Conservation (phyloP, 768 basidiomycete genomes). For the Russula brevipes region DNA sequence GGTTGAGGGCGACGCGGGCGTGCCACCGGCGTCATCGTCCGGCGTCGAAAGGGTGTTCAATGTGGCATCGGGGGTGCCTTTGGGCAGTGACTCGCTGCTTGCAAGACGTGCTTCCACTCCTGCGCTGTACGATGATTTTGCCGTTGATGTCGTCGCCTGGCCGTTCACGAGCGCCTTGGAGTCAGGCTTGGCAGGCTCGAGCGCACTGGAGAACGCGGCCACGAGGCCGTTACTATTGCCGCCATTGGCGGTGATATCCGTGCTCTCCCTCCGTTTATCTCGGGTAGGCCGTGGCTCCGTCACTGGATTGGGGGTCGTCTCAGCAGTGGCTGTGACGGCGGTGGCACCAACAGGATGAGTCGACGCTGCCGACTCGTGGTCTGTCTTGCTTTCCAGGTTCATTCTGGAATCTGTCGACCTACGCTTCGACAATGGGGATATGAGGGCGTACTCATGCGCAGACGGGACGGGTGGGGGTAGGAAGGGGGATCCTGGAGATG, state of each 20-base stretch:
- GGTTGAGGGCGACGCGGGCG: slow-evolving; percentile 8
- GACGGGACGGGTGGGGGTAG: slow-evolving; percentile 62
- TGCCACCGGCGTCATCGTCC: neutral
- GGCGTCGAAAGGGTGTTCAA: neutral
- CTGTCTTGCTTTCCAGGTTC: slow-evolving; percentile 16
- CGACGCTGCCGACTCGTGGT: slow-evolving; percentile 14
- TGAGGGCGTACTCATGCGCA: slow-evolving; percentile 62
- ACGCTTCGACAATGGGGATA: slow-evolving; percentile 34
- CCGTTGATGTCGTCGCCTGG: neutral
- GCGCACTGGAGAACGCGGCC: neutral
- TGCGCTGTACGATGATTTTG: neutral
- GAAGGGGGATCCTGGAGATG: slow-evolving; percentile 63
- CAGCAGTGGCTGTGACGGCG: neutral
- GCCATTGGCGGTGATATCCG: neutral
- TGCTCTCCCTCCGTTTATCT: neutral
- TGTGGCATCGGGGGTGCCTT: too few species aligned
- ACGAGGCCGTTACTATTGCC: neutral
- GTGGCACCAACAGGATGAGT: neutral
- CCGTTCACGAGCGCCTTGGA: neutral
- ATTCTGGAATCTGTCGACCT: slow-evolving; percentile 21
- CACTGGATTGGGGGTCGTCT: neutral
- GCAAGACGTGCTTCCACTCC: too few species aligned
- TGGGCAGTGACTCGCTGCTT: neutral
- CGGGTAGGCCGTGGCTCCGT: neutral
- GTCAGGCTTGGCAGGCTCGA: neutral